Conservation (phyloP, 176 grass and related monocot genomes). For the Oryza punctata region DNA sequence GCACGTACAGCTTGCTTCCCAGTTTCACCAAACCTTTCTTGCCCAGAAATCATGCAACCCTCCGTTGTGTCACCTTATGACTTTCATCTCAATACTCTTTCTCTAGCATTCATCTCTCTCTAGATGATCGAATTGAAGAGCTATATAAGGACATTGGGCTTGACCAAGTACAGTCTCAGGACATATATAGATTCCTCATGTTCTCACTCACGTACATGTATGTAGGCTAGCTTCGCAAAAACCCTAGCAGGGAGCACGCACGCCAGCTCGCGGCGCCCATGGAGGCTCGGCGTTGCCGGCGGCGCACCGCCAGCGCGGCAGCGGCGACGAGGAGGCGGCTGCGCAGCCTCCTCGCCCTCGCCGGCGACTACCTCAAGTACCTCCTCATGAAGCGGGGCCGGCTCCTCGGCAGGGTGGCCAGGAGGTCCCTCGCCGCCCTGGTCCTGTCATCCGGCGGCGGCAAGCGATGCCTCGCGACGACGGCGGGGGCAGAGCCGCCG, state of each 20-base stretch:
- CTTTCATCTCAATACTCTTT: conserved; percentile 34
- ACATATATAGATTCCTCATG: conserved; percentile 35
- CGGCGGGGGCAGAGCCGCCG: neutral
- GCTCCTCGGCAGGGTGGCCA: conserved; percentile 43
- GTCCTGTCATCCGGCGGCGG: neutral
- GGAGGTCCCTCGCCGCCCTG: conserved; percentile 42
- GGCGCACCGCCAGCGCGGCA: neutral
- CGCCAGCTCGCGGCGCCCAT: neutral
- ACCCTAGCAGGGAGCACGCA: conserved; percentile 9
- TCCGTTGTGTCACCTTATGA: conserved; percentile 34
- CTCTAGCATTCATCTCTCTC: neutral
- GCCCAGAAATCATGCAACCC: conserved; percentile 51
- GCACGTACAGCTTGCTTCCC: conserved; percentile 47
- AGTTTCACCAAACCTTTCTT: conserved; percentile 47
- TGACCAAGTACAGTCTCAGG: conserved; percentile 27
- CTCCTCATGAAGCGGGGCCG: conserved; percentile 53
- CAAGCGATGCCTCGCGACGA: neutral
- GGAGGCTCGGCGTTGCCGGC: conserved; percentile 23
- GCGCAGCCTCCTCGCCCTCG: conserved; percentile 28
- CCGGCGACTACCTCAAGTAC: conserved; percentile 57
- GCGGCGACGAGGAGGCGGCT: conserved; percentile 23
- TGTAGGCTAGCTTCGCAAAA: conserved; percentile 18
- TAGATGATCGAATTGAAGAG: neutral
- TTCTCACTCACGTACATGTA: neutral
- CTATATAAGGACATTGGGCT: conserved; percentile 36